These are phyloP conservation scores for Irpex rosettiformis DNA, from an alignment of 1,284 basidiomycete species.

Conservation along the genomic window DNA sequence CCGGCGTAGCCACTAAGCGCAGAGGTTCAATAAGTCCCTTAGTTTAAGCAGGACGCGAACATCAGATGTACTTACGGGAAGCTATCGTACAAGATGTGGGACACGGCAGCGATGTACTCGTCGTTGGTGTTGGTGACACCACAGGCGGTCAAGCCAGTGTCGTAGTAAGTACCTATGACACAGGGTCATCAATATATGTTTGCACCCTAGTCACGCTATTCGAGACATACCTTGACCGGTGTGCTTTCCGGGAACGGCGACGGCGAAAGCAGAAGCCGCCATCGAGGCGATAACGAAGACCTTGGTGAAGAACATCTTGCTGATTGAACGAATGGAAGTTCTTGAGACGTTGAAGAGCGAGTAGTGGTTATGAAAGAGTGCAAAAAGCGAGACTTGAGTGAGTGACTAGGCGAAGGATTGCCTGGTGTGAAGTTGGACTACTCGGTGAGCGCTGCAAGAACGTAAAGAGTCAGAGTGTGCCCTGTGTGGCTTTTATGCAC, in stretches of 20 bases:
- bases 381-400: slow-evolving; percentile 1
- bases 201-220: neutral
- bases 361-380: neutral
- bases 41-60: neutral
- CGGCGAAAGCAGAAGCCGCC: slow-evolving; percentile 35
- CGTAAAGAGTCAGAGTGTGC: neutral
- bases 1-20: slow-evolving; percentile 25
- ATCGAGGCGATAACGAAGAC: slow-evolving; percentile 43
- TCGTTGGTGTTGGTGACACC: slow-evolving; percentile 28
- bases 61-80: slow-evolving; percentile 25
- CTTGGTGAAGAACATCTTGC: slow-evolving; percentile 33
- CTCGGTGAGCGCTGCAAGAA: slow-evolving; percentile 3
- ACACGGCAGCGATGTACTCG: slow-evolving; percentile 34
- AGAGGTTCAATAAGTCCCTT: neutral
- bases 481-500: neutral
- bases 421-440: neutral
- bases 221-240: slow-evolving; percentile 43
- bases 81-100: slow-evolving; percentile 28
- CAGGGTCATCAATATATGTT: neutral
- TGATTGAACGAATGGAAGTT: neutral
- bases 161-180: slow-evolving; percentile 26
- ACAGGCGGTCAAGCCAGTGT: slow-evolving; percentile 35
- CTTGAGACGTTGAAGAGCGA: neutral
- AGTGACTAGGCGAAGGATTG: neutral
- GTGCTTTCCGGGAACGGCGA: slow-evolving; percentile 20